Evolutionary conservation across 768 basidiomycete genomes (phyloP).

Genomic region (Tulasnella sp.): DNA sequence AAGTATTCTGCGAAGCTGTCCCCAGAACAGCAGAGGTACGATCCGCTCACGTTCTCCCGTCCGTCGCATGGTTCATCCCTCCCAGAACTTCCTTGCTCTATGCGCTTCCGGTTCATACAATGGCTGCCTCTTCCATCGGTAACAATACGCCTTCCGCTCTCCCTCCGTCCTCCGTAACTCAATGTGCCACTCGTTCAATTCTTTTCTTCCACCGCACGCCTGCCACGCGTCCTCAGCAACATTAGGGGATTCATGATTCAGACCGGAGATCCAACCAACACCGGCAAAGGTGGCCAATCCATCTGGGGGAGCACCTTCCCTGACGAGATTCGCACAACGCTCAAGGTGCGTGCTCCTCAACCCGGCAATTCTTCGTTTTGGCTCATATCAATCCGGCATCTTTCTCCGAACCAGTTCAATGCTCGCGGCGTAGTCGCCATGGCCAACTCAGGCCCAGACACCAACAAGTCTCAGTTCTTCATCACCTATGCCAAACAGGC

Average conservation of each 20-base stretch:
- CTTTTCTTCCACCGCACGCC: neutral
- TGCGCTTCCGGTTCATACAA: conserved; percentile 85
- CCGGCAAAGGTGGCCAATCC: conserved; percentile 93
- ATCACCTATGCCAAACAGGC: conserved; percentile 85
- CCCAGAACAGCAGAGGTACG: conserved; percentile 86
- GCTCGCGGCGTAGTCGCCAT: conserved; percentile 89
- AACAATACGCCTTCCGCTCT: neutral
- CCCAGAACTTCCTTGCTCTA: conserved; percentile 86
- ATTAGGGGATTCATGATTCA: conserved; percentile 96
- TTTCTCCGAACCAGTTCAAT: conserved; percentile 58
- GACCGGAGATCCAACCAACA: conserved; percentile 77
- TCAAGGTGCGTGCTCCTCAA: conserved; percentile 50
- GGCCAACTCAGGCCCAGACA: conserved; percentile 92
- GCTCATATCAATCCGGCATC: conserved; percentile 7
- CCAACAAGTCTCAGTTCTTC: conserved; percentile 65
- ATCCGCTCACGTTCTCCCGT: too few species aligned
- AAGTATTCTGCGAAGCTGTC: conserved; percentile 93
- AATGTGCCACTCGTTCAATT: neutral
- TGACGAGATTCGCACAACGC: conserved; percentile 86
- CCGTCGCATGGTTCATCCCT: conserved; percentile 12
- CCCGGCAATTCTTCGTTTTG: conserved; percentile 5
- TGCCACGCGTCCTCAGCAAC: conserved; percentile 43
- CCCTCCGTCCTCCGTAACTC: too few species aligned
- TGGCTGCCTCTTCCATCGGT: conserved; percentile 68
- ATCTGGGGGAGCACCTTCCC: conserved; percentile 88